Conservation (phyloP, 2,329 filamentous ascomycete genomes). For the Whalleya microplaca region DNA sequence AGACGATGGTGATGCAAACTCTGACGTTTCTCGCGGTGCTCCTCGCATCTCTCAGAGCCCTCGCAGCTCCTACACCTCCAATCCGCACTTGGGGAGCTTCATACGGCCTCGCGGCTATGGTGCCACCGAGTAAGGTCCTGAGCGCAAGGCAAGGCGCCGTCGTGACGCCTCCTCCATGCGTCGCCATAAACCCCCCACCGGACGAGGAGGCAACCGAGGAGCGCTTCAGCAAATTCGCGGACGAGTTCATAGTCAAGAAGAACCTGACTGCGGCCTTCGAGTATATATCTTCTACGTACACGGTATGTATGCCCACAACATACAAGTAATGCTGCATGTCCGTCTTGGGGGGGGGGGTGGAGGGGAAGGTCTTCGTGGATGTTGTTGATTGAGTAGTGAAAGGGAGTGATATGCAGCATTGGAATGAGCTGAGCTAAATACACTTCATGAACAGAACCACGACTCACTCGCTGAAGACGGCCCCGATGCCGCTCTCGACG, state of each 20-base stretch:
- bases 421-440: not conserved
- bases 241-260: conserved; percentile 29
- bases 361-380: not conserved
- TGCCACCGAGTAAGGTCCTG: not conserved
- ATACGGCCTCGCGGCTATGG: not conserved
- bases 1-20: conserved; percentile 2
- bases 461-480: conserved; percentile 26
- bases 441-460: conserved; percentile 18
- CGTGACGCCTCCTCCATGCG: conserved; percentile 27
- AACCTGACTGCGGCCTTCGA: conserved; percentile 30
- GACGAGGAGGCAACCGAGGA: conserved; percentile 21
- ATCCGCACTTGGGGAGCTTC: not conserved
- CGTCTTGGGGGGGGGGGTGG: no score
- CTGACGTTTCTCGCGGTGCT: conserved; percentile 2
- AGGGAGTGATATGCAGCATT: not conserved
- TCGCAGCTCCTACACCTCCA: conserved; percentile 4
- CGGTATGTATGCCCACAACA: conserved; percentile 9
- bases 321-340: not conserved
- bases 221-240: conserved; percentile 27
- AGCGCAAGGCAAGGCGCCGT: conserved; percentile 4
- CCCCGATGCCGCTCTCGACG: conserved; percentile 19
- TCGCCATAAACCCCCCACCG: conserved; percentile 22
- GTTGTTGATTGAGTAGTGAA: not conserved
- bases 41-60: conserved; percentile 5
- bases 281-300: conserved; percentile 27